phyloP scores from a whole-genome alignment of 139 green algal genomes.

The Closterium sp. region DNA sequence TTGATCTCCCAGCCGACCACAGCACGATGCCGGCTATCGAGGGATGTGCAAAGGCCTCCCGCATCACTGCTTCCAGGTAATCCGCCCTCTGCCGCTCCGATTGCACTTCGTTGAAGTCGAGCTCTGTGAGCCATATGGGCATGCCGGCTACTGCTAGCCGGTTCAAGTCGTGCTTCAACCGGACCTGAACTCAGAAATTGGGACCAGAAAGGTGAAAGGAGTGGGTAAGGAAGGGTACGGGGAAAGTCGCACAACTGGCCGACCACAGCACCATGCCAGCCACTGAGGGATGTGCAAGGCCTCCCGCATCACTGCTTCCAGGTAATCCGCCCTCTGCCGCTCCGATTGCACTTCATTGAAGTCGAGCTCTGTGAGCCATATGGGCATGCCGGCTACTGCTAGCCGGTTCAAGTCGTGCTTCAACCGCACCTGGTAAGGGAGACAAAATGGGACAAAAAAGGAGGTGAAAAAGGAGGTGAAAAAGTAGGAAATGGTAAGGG shows the following conservation, averaged over 20 bases:
- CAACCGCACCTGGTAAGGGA: too few relatives aligned
- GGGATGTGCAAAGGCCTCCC: slow-evolving; percentile 36
- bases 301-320: slow-evolving; percentile 39
- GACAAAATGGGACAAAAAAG: neutral
- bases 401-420: slow-evolving; percentile 8
- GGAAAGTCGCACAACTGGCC: too few relatives aligned
- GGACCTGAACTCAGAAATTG: neutral
- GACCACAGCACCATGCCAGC: slow-evolving; percentile 41
- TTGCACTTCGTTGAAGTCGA: slow-evolving; percentile 1
- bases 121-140: slow-evolving; percentile 37
- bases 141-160: neutral
- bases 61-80: slow-evolving; percentile 36
- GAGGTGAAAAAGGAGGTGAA: neutral
- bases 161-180: slow-evolving; percentile 41
- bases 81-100: neutral
- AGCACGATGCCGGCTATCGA: slow-evolving; percentile 35
- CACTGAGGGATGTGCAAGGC: slow-evolving; percentile 30
- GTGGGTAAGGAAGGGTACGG: neutral
- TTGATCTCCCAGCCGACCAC: slow-evolving; percentile 12
- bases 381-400: slow-evolving; percentile 2
- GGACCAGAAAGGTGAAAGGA: neutral
- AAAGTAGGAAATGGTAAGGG: neutral
- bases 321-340: too few relatives aligned
- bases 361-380: slow-evolving; percentile 37
- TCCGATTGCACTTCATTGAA: neutral